Percentiles rank a stretch among this genome's conserved stretches.
Conservation (phyloP, 352 stramenopile genomes). For the Globisporangium yorkense region DNA sequence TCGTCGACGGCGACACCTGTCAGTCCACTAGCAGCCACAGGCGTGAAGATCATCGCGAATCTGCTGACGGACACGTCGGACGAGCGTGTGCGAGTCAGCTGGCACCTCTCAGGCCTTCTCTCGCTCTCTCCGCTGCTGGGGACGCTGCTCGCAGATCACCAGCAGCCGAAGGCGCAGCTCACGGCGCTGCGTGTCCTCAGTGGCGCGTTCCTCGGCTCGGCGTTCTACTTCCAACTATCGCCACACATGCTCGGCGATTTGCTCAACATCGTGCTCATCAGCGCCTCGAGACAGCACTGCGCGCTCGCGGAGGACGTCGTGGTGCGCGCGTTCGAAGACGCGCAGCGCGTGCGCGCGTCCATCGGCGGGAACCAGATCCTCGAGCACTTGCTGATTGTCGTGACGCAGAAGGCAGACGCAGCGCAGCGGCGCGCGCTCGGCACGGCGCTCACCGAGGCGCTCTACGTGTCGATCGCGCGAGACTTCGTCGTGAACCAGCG, state of each 20-base stretch:
- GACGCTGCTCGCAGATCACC: slow-evolving; percentile 26
- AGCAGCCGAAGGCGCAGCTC: slow-evolving; percentile 38
- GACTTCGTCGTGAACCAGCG: slow-evolving; percentile 46
- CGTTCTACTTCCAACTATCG: slow-evolving; percentile 40
- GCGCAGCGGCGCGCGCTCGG: slow-evolving; percentile 20
- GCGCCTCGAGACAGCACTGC: slow-evolving; percentile 28
- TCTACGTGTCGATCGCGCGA: slow-evolving; percentile 40
- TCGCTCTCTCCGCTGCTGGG: slow-evolving; percentile 24
- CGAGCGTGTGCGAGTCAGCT: slow-evolving; percentile 18
- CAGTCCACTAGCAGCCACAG: slow-evolving; percentile 12
- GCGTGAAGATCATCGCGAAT: slow-evolving; percentile 47
- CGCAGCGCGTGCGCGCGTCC: slow-evolving; percentile 26
- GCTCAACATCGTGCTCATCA: slow-evolving; percentile 59
- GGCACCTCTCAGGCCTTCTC: slow-evolving; percentile 25
- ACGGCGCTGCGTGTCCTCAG: slow-evolving; percentile 31
- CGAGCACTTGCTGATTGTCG: slow-evolving; percentile 61
- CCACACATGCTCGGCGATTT: slow-evolving; percentile 52
- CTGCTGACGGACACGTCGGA: slow-evolving; percentile 24
- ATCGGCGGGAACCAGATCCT: slow-evolving; percentile 59
- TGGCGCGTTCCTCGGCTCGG: slow-evolving; percentile 22
- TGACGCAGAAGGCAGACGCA: slow-evolving; percentile 34
- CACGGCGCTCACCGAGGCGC: slow-evolving; percentile 38
- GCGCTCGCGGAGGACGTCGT: slow-evolving; percentile 38
- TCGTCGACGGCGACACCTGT: neutral
- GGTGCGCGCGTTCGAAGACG: slow-evolving; percentile 45